Evolutionary conservation across 2,329 filamentous ascomycete species (phyloP).

Genomic region (Sarocladiaceae sp.): DNA sequence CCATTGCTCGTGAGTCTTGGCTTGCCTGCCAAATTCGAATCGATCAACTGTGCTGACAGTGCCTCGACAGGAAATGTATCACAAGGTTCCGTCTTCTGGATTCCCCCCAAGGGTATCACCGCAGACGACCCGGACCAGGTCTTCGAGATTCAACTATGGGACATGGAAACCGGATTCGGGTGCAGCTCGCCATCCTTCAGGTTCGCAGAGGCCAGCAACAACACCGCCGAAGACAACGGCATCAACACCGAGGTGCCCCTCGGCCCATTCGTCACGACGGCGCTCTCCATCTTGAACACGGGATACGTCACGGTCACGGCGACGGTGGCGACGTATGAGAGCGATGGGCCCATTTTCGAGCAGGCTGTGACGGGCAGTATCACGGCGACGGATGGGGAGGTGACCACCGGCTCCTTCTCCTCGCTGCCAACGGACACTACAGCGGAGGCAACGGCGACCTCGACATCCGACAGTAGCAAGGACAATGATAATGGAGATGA

Average conservation of each 20-base stretch:
- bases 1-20: slow-evolving; percentile 4
- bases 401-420: background rate
- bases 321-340: slow-evolving; percentile 1
- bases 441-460: background rate
- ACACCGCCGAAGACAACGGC: background rate
- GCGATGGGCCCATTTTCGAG: background rate
- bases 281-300: slow-evolving; percentile 3
- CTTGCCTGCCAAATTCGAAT: background rate
- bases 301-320: slow-evolving; percentile 7
- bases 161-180: background rate
- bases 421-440: background rate
- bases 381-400: background rate
- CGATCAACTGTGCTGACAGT: background rate
- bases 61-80: slow-evolving; percentile 1
- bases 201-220: background rate
- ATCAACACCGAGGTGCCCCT: background rate
- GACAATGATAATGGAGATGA: background rate
- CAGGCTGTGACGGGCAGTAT: background rate
- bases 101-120: background rate
- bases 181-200: slow-evolving; percentile 2
- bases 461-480: background rate
- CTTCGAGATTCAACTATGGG: background rate
- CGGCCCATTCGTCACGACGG: slow-evolving; percentile 6
- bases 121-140: background rate
- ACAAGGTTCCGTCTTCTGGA: slow-evolving; percentile 7